Evolutionary conservation across 2,329 filamentous ascomycete species (phyloP).

Genomic region (Colletotrichum agaves): DNA sequence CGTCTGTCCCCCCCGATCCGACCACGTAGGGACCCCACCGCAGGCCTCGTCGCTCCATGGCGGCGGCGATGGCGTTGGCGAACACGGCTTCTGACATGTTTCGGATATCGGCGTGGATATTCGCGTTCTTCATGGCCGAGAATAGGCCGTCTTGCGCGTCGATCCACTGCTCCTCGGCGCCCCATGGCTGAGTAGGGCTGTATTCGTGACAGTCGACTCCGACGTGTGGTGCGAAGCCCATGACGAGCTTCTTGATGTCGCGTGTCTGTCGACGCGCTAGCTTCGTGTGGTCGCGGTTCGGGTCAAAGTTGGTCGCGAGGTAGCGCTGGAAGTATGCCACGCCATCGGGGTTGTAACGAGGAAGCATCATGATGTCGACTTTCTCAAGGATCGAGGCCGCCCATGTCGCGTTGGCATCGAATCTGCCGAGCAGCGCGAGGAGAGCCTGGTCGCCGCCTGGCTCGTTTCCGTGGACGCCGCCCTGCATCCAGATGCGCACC

Average conservation of each 20-base stretch:
- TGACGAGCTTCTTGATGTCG: conserved; percentile 44
- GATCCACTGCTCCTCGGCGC: conserved; percentile 41
- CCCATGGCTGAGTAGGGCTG: conserved; percentile 36
- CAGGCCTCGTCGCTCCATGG: conserved; percentile 43
- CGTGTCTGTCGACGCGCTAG: conserved; percentile 46
- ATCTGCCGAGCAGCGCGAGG: conserved; percentile 45
- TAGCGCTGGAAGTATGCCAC: conserved; percentile 48
- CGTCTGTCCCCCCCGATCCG: conserved; percentile 33
- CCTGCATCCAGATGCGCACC: conserved; percentile 47
- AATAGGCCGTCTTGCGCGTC: conserved; percentile 45
- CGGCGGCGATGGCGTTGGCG: conserved; percentile 42
- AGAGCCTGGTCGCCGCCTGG: conserved; percentile 46
- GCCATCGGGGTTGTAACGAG: conserved; percentile 48
- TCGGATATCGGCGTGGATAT: conserved; percentile 46
- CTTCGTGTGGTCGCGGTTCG: conserved; percentile 48
- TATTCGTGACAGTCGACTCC: conserved; percentile 49
- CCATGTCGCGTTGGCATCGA: conserved; percentile 45
- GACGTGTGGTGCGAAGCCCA: conserved; percentile 44
- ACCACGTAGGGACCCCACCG: conserved; percentile 46
- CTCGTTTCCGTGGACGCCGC: conserved; percentile 48
- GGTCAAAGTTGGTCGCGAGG: conserved; percentile 45
- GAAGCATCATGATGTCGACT: conserved; percentile 45
- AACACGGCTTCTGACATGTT: conserved; percentile 45
- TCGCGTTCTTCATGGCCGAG: conserved; percentile 48
- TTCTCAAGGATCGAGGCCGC: conserved; percentile 43